These are phyloP conservation scores for Brassica balearica DNA, from an alignment of 441 rosid genomes.

Conservation along the genomic window DNA sequence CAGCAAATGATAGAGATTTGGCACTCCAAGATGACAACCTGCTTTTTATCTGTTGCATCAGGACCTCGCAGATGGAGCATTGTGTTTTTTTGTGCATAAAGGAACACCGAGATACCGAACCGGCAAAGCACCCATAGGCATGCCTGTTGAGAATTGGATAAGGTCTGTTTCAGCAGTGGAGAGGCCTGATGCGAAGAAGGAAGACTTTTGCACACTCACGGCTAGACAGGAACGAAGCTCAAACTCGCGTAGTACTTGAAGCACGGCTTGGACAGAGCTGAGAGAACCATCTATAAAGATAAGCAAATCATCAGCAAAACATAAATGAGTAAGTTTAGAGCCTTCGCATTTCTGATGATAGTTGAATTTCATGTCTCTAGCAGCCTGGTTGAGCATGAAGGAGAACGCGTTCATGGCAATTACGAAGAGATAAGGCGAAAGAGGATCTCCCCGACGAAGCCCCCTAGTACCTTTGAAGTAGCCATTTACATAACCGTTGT, in stretches of 20 bases:
- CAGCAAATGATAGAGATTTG: neutral
- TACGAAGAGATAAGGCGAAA: neutral
- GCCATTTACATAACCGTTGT: neutral
- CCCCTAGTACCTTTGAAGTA: neutral
- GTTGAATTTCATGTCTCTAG: rapidly evolving
- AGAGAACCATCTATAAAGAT: neutral
- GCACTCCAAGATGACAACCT: neutral
- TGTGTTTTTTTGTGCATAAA: neutral
- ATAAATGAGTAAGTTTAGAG: neutral
- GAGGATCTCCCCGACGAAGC: neutral
- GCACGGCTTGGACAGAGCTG: neutral
- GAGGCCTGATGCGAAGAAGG: neutral
- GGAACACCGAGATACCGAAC: neutral
- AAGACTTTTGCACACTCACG: neutral
- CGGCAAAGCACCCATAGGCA: neutral
- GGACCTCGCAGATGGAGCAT: neutral
- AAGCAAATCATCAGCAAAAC: neutral
- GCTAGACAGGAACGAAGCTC: neutral
- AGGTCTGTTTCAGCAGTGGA: neutral
- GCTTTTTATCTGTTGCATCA: neutral
- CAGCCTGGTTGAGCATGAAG: neutral
- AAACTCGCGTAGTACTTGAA: neutral
- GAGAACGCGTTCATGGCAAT: neutral
- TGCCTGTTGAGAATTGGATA: neutral
- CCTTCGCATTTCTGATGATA: neutral